phyloP scores from a whole-genome alignment of 2,329 filamentous ascomycete genomes.

The Lachnellula occidentalis region DNA sequence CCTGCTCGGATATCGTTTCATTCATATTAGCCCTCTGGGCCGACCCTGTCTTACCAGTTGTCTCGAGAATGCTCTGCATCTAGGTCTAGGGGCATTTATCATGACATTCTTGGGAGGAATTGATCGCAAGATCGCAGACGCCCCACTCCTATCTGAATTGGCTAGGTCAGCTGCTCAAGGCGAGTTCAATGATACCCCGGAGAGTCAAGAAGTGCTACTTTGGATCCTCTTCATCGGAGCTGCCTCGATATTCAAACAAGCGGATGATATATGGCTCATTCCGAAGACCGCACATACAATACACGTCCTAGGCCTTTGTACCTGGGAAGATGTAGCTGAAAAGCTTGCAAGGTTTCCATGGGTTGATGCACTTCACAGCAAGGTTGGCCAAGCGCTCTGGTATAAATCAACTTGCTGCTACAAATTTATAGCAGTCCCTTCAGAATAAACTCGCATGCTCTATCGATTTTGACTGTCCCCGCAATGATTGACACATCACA shows the following conservation, averaged over 20 bases:
- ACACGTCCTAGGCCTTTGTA: conserved; percentile 6
- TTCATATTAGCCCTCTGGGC: conserved; percentile 16
- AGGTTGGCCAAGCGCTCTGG: not conserved
- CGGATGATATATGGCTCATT: conserved; percentile 9
- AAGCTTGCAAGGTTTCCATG: conserved; percentile 24
- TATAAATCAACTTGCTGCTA: no score
- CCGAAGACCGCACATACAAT: conserved; percentile 5
- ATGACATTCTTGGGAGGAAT: conserved; percentile 18
- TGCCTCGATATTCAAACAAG: conserved; percentile 4
- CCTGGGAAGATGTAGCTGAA: conserved; percentile 11
- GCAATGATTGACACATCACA: no score
- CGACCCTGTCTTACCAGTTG: not conserved
- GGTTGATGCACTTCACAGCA: conserved; percentile 22
- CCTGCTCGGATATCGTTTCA: conserved; percentile 25
- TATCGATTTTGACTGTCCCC: no score
- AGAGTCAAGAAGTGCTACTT: conserved; percentile 16
- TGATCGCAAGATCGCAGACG: conserved; percentile 1
- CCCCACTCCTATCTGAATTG: conserved; percentile 10
- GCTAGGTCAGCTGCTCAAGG: conserved; percentile 1
- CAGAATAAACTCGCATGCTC: no score
- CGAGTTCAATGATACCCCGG: not conserved
- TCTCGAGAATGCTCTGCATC: conserved; percentile 20
- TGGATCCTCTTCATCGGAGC: conserved; percentile 20
- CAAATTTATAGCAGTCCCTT: no score
- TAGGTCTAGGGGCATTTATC: conserved; percentile 28